phyloP scores from a whole-genome alignment of 768 basidiomycete species.

The Guyanaporus albipodus region DNA sequence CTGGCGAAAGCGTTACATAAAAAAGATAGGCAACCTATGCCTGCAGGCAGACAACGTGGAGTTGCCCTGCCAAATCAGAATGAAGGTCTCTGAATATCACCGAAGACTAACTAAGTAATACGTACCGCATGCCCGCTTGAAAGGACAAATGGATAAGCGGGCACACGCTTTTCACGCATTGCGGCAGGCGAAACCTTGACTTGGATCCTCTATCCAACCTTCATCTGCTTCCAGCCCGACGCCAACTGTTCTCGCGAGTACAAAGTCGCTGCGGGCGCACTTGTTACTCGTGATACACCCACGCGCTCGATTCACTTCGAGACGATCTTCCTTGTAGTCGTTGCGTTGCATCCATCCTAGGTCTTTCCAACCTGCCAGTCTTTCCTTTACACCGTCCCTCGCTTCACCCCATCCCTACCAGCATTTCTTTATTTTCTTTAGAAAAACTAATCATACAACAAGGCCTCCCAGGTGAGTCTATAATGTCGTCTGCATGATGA shows the following conservation, averaged over 20 bases:
- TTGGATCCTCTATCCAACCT: slow-evolving; percentile 22
- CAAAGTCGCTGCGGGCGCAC: slow-evolving; percentile 25
- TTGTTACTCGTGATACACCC: slow-evolving; percentile 23
- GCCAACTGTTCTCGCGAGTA: slow-evolving; percentile 26
- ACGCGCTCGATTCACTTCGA: slow-evolving; percentile 55
- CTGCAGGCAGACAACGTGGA: slow-evolving; percentile 79
- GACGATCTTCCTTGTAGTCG: slow-evolving; percentile 37
- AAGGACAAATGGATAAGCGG: slow-evolving; percentile 49
- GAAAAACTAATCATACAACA: slow-evolving; percentile 20
- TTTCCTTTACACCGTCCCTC: slow-evolving; percentile 34
- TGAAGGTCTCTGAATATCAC: slow-evolving; percentile 39
- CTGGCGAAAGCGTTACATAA: slow-evolving; percentile 41
- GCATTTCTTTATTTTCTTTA: slow-evolving; percentile 11
- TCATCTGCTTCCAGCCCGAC: slow-evolving; percentile 20
- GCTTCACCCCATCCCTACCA: slow-evolving; percentile 19
- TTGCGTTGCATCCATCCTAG: slow-evolving; percentile 26
- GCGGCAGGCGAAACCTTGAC: slow-evolving; percentile 41
- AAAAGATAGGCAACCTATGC: slow-evolving; percentile 43
- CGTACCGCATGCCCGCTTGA: slow-evolving; percentile 29
- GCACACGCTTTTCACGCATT: slow-evolving; percentile 49
- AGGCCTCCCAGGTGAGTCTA: slow-evolving; percentile 22
- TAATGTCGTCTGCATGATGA: not conserved
- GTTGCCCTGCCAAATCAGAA: slow-evolving; percentile 49
- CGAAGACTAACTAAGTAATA: slow-evolving; percentile 32
- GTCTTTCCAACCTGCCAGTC: slow-evolving; percentile 31